Base-by-base conservation (phyloP, 306 rosid genomes). In the Abrus precatorius region DNA sequence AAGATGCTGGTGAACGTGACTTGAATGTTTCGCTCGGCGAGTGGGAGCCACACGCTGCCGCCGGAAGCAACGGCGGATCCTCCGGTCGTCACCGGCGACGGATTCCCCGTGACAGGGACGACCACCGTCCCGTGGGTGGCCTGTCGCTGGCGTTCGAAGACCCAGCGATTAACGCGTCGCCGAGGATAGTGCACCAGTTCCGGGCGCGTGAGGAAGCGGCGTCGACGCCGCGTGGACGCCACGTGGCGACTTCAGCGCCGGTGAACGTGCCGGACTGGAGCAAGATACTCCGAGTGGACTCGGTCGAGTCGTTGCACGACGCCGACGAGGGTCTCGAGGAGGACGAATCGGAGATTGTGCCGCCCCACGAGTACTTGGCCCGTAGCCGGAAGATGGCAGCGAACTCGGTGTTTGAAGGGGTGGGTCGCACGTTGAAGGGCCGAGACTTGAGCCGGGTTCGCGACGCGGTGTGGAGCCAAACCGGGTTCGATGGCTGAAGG, bases 211-310 rank as follows among this genome's bases (percentile, higher is more conserved):
- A 92, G 29, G 69, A 86, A 70, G 60, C 72, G 72, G 73, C 84
- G 0, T 48, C 86, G 0, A 43, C 88, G 0, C 86, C 90, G 3
- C 68, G 86, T 0, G 92, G 89, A 5, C 86, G 74, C 14, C 94
- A 88, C 32, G 32, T 89, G 88, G 97, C 98, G 8, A 13, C 90
- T 33, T 95, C 99, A 14, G 87, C 92, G 38, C 99, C 99, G 0
- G 82, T 95, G 86, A 95, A 93, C 87, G 97, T 93, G 74, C 98
- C 99, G 64, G 99, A 95, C 80, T 95, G 99, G 99, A 92, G 99
- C 87, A 93, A 93, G 96, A 95, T 95, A 66, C 97, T 91, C 81
- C 97, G 92, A 40, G 93, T 88, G 0, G 97, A 87, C 70, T 93
- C 94, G 74, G 93, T 84, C 1, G 98, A 91, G 48, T 95, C 99